Evolutionary conservation across 2,329 filamentous ascomycete genomes (phyloP).

Genomic region (Alternaria arborescens): DNA sequence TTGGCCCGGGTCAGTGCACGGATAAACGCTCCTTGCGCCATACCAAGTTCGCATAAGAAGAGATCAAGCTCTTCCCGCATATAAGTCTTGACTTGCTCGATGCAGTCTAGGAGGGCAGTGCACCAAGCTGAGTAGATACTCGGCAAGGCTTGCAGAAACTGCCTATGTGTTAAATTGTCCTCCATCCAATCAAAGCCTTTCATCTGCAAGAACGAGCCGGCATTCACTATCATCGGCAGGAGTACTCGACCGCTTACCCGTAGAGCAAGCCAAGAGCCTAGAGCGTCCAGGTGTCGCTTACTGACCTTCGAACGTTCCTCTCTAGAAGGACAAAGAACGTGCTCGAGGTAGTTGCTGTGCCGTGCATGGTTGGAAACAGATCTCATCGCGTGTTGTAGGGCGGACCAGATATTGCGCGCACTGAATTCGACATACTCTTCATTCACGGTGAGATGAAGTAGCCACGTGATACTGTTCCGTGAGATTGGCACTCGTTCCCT

Average conservation of each 20-base stretch:
- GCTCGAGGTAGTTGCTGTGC: neutral
- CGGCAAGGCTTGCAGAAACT: conserved; percentile 18
- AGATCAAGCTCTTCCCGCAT: neutral
- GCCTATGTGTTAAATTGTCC: conserved; percentile 15
- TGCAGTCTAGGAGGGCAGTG: conserved; percentile 12
- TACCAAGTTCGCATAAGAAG: neutral
- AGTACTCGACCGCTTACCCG: conserved; percentile 13
- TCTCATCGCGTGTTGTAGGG: conserved; percentile 20
- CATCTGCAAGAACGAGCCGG: conserved; percentile 24
- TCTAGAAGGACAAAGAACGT: neutral
- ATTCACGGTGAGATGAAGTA: conserved; percentile 6
- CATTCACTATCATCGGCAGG: conserved; percentile 20
- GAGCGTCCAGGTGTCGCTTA: neutral
- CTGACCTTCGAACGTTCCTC: neutral
- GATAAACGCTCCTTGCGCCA: neutral
- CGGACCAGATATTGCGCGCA: conserved; percentile 19
- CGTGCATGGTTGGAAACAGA: conserved; percentile 16
- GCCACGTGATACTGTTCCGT: conserved; percentile 26
- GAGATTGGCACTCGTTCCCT: conserved; percentile 21
- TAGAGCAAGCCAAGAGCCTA: conserved; percentile 19
- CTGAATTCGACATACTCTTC: conserved; percentile 22
- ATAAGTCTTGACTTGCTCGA: conserved; percentile 6
- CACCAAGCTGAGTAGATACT: conserved; percentile 27
- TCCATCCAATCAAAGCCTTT: conserved; percentile 26
- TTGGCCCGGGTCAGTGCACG: too few species aligned